These are phyloP conservation scores for Fusarium coffeatum DNA, from an alignment of 2,329 filamentous ascomycete genomes.

Conservation along the genomic window DNA sequence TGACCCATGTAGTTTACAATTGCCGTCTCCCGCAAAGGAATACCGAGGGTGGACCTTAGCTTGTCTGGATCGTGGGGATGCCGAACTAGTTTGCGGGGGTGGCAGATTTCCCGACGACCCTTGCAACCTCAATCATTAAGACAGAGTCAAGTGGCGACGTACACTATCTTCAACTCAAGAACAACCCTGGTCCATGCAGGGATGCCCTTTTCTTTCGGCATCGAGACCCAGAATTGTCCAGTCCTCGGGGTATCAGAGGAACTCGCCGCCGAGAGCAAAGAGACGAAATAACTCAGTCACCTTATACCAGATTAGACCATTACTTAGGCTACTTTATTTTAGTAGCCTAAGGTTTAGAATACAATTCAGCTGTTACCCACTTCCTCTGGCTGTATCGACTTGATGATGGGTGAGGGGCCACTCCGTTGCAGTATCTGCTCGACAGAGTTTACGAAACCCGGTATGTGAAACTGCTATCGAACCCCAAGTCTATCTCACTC, in stretches of 20 bases:
- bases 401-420: neutral
- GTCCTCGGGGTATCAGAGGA: neutral
- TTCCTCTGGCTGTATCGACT: too few relatives aligned
- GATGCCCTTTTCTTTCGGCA: neutral
- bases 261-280: neutral
- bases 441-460: neutral
- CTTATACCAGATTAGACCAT: neutral
- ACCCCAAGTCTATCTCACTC: neutral
- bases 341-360: fast-evolving
- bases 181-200: neutral
- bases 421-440: neutral
- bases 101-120: constrained; percentile 8
- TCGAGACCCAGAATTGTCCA: neutral
- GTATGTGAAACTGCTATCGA: neutral
- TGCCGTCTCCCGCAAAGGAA: neutral
- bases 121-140: neutral
- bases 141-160: neutral
- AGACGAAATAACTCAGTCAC: neutral
- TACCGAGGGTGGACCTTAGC: neutral
- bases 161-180: neutral
- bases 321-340: neutral
- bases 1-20: neutral
- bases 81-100: constrained; percentile 6
- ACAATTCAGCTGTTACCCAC: neutral
- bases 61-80: neutral